Evolutionary conservation across 306 rosid species (phyloP).

Genomic region (Astragalus glycyphyllos): DNA sequence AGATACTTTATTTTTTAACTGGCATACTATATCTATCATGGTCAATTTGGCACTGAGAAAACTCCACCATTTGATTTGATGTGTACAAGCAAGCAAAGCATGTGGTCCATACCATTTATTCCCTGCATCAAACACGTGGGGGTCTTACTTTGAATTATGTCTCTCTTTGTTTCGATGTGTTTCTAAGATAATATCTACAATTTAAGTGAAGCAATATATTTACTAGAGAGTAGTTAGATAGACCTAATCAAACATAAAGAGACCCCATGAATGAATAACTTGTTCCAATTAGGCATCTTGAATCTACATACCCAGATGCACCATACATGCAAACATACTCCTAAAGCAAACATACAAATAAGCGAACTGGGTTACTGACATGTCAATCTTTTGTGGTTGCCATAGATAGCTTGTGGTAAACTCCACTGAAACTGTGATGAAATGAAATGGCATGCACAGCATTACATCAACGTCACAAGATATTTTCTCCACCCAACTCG

Average conservation of each 20-base stretch:
- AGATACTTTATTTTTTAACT: background rate
- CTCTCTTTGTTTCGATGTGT: constrained; percentile 24
- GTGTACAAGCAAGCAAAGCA: background rate
- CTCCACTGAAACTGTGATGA: background rate
- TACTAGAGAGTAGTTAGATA: background rate
- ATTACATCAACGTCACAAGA: constrained; percentile 41
- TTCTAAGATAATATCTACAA: constrained; percentile 29
- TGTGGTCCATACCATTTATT: constrained; percentile 43
- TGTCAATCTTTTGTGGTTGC: constrained; percentile 57
- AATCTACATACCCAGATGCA: constrained; percentile 1
- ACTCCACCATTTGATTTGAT: constrained; percentile 47
- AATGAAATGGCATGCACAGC: background rate
- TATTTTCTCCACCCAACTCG: background rate
- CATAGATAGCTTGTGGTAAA: constrained; percentile 36
- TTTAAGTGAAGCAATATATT: constrained; percentile 13
- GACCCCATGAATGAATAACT: constrained; percentile 8
- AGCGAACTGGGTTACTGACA: constrained; percentile 48
- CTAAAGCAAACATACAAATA: constrained; percentile 44
- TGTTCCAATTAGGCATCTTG: constrained; percentile 23
- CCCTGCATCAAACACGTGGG: constrained; percentile 47
- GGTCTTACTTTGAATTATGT: constrained; percentile 37
- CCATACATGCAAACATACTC: constrained; percentile 35
- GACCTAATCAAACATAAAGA: constrained; percentile 28
- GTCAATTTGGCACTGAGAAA: constrained; percentile 42
- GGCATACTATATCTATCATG: constrained; percentile 22